Evolutionary conservation across 306 rosid species (phyloP).

Genomic region (Quercus dentata): DNA sequence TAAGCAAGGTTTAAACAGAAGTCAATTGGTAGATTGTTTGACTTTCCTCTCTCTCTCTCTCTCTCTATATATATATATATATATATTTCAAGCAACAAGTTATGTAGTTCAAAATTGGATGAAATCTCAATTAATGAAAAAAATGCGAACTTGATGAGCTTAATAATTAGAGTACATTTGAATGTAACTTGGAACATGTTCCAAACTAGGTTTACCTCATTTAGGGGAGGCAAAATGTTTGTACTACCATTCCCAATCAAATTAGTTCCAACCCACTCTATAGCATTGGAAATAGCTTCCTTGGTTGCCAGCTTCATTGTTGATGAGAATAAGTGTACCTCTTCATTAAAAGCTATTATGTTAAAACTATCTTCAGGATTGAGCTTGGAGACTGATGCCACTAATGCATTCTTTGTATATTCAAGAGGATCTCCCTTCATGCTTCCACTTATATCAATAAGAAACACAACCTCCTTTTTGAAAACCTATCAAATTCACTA

Average conservation of each 20-base stretch:
- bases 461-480: slow-evolving; percentile 71
- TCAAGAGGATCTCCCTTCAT: slow-evolving; percentile 83
- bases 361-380: slow-evolving; percentile 67
- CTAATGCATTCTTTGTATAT: slow-evolving; percentile 58
- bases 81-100: background rate
- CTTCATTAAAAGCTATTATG: slow-evolving; percentile 70
- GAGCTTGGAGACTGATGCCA: slow-evolving; percentile 65
- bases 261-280: slow-evolving; percentile 50
- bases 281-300: slow-evolving; percentile 58
- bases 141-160: slow-evolving; percentile 4
- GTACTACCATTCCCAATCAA: slow-evolving; percentile 72
- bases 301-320: slow-evolving; percentile 65
- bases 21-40: background rate
- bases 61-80: background rate
- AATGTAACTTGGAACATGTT: slow-evolving; percentile 11
- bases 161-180: slow-evolving; percentile 9
- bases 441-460: slow-evolving; percentile 82
- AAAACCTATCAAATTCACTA: slow-evolving; percentile 53
- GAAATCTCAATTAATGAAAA: background rate
- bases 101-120: background rate
- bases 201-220: slow-evolving; percentile 46
- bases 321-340: slow-evolving; percentile 50
- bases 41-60: background rate
- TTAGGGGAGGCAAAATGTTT: slow-evolving; percentile 73
- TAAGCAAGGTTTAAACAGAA: background rate